A percentile compares a stretch with the other conserved stretches of the same genome.
Conservation (phyloP, 495 filamentous ascomycete species). For the Penicillium turbatum region DNA sequence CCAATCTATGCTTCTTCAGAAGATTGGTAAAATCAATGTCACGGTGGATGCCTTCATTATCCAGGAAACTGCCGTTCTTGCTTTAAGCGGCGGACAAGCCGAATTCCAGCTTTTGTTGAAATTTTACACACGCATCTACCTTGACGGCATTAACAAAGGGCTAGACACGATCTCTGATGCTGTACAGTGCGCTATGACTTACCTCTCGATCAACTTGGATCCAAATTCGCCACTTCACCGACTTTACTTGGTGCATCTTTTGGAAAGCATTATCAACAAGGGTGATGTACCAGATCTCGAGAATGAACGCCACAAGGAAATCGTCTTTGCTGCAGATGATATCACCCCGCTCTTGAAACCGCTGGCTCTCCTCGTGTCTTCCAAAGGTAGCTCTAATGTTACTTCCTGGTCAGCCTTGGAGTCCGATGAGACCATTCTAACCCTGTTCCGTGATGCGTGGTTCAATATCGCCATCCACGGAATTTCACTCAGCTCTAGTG, state of each 20-base stretch:
- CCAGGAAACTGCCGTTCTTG: slow-evolving; percentile 71
- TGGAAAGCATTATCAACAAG: slow-evolving; percentile 85
- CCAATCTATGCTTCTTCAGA: slow-evolving; percentile 93
- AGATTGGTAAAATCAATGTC: slow-evolving; percentile 75
- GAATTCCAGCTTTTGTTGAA: slow-evolving; percentile 85
- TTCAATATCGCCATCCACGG: slow-evolving; percentile 95
- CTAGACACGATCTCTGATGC: slow-evolving; percentile 41
- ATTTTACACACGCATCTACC: slow-evolving; percentile 67
- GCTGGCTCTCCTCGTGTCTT: slow-evolving; percentile 68
- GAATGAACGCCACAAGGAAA: slow-evolving; percentile 63
- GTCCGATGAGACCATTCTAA: slow-evolving; percentile 60
- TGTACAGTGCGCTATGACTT: slow-evolving; percentile 61
- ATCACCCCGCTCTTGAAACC: slow-evolving; percentile 81
- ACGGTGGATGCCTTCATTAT: slow-evolving; percentile 79
- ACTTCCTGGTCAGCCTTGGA: slow-evolving; percentile 17
- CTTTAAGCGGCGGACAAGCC: slow-evolving; percentile 62
- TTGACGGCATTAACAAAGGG: slow-evolving; percentile 64
- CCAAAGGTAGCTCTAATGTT: slow-evolving; percentile 43
- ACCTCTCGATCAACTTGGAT: slow-evolving; percentile 65
- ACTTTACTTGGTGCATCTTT: slow-evolving; percentile 74
- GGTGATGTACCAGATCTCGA: slow-evolving; percentile 62
- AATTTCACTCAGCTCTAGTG: slow-evolving; percentile 66
- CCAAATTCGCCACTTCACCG: slow-evolving; percentile 66
- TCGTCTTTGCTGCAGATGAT: slow-evolving; percentile 74
- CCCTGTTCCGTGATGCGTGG: slow-evolving; percentile 86